A percentile compares a stretch with the other conserved stretches of the same genome.
phyloP scores from a whole-genome alignment of 2,329 filamentous ascomycete species.

The Akanthomyces dipterigenus region DNA sequence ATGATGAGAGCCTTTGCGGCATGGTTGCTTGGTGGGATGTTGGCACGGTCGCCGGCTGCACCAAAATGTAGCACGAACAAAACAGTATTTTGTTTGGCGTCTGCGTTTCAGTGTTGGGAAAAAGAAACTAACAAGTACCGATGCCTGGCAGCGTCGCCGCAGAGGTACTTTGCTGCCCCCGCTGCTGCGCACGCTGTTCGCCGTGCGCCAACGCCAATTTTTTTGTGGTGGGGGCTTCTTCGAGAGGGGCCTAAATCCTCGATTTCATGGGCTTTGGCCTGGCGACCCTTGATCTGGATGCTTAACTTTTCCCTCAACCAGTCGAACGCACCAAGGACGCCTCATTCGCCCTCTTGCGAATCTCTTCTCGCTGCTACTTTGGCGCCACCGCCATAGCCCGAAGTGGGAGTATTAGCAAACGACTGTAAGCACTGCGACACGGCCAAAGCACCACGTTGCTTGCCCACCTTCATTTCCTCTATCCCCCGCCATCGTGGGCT shows the following conservation, averaged over 20 bases:
- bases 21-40: too few species aligned
- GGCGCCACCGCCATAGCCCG: background rate
- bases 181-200: background rate
- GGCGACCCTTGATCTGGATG: background rate
- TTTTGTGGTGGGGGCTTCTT: slow-evolving; percentile 9
- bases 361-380: background rate
- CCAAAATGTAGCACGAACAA: background rate
- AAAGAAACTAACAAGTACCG: background rate
- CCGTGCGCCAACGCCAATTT: slow-evolving; percentile 9
- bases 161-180: background rate
- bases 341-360: background rate
- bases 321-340: background rate
- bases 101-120: background rate
- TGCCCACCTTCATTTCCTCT: slow-evolving; percentile 2
- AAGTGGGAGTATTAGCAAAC: background rate
- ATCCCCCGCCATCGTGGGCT: background rate
- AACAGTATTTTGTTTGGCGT: background rate
- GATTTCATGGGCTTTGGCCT: slow-evolving; percentile 2
- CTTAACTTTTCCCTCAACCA: background rate
- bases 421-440: slow-evolving; percentile 7
- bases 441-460: background rate
- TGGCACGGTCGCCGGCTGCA: too few species aligned
- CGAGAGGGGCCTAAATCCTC: slow-evolving; percentile 10
- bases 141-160: background rate
- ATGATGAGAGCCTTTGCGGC: too few species aligned